Evolutionary conservation across 1,284 basidiomycete genomes (phyloP).

Genomic region (Ustilago vetiveriae): DNA sequence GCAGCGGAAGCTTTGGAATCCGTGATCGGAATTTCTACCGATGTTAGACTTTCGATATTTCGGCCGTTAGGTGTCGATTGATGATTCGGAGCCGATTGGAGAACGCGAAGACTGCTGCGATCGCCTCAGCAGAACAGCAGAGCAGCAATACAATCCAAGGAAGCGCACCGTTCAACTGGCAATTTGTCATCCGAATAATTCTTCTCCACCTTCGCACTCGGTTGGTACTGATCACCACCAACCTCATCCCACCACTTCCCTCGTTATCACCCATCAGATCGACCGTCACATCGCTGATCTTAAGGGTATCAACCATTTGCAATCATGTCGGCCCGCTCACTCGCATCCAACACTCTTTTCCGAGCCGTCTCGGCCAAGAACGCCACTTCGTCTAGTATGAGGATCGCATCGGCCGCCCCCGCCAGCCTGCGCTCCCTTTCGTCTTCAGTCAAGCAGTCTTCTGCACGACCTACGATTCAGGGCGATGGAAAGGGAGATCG

Average conservation of each 20-base stretch:
- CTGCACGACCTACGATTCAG: constrained; percentile 28
- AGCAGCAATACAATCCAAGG: constrained; percentile 1
- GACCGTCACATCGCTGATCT: background rate
- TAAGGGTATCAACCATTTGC: too few species aligned
- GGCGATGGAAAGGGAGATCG: constrained; percentile 58
- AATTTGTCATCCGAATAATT: constrained; percentile 40
- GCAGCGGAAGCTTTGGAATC: background rate
- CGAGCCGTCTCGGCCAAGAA: constrained; percentile 33
- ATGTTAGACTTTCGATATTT: constrained; percentile 10
- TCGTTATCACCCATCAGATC: background rate
- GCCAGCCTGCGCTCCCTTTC: constrained; percentile 29
- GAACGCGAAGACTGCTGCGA: constrained; percentile 22
- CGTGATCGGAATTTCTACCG: constrained; percentile 8
- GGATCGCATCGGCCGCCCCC: constrained; percentile 14
- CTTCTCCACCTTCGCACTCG: constrained; percentile 17
- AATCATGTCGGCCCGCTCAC: constrained; percentile 39
- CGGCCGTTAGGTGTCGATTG: constrained; percentile 13
- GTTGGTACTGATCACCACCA: background rate
- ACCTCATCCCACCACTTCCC: background rate
- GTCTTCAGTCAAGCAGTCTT: constrained; percentile 16
- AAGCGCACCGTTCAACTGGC: constrained; percentile 7
- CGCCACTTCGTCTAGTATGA: constrained; percentile 27
- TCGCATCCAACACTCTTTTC: constrained; percentile 28
- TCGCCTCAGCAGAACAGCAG: too few species aligned
- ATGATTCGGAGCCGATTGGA: constrained; percentile 27